phyloP scores from a whole-genome alignment of 495 filamentous ascomycete species.

The Neurospora sp. region DNA sequence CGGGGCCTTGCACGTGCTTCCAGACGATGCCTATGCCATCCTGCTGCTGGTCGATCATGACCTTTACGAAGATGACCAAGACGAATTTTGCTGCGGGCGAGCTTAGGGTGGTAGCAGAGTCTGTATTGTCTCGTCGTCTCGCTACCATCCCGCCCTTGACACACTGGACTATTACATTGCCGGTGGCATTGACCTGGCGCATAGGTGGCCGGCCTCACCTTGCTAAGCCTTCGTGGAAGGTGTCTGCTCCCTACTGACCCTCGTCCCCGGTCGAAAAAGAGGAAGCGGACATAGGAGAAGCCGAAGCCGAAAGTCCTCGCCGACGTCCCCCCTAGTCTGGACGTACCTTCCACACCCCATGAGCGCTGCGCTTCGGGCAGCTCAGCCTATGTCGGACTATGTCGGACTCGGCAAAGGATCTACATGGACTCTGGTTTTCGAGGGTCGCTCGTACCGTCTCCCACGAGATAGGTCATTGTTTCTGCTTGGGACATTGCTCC shows the following conservation, averaged over 20 bases:
- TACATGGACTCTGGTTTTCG: slow-evolving; percentile 42
- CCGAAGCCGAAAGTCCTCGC: not conserved
- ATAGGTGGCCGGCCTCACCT: slow-evolving; percentile 58
- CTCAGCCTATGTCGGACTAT: slow-evolving; percentile 1
- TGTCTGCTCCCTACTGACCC: slow-evolving; percentile 10
- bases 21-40: slow-evolving; percentile 50
- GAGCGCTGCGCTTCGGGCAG: slow-evolving; percentile 5
- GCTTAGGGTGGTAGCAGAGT: slow-evolving; percentile 57
- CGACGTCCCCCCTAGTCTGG: not conserved
- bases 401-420: slow-evolving; percentile 1
- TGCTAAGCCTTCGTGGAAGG: slow-evolving; percentile 40
- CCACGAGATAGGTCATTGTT: slow-evolving; percentile 60
- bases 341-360: slow-evolving; percentile 1
- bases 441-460: slow-evolving; percentile 46
- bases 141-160: slow-evolving; percentile 51
- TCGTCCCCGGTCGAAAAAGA: not conserved
- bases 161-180: not conserved
- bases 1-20: slow-evolving; percentile 43
- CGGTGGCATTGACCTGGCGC: slow-evolving; percentile 35
- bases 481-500: slow-evolving; percentile 54
- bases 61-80: slow-evolving; percentile 56
- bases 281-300: not conserved
- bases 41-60: slow-evolving; percentile 51
- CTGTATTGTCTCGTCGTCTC: slow-evolving; percentile 46
- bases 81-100: slow-evolving; percentile 57